A percentile compares a stretch with the other conserved stretches of the same genome.
phyloP scores from a whole-genome alignment of 257 asterid species.

The Solanum chmielewskii region DNA sequence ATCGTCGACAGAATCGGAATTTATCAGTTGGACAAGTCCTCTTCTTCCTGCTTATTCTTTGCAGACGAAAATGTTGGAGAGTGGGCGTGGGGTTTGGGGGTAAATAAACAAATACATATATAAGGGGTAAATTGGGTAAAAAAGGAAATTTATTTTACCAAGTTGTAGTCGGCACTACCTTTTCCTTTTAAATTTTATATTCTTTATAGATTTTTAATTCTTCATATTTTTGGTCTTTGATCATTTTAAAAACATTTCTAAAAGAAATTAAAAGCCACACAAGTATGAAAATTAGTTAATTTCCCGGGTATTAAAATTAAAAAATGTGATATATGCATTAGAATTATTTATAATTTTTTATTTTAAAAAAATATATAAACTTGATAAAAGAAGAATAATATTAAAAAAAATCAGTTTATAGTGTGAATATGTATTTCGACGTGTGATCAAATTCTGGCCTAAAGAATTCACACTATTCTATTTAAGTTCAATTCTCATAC shows the following conservation, averaged over 20 bases:
- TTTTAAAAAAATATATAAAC: no score
- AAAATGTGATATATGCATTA: no score
- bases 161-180: not conserved
- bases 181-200: no score
- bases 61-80: not conserved
- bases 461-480: not conserved
- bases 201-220: not conserved
- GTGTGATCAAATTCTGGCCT: not conserved
- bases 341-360: no score
- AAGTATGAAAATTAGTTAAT: not conserved
- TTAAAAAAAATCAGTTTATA: no score
- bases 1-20: not conserved
- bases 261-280: not conserved
- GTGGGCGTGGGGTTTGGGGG: not conserved
- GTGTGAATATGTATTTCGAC: not conserved
- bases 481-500: not conserved
- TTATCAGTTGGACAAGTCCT: conserved; percentile 16
- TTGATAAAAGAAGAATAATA: no score
- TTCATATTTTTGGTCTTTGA: not conserved
- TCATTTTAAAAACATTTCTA: not conserved
- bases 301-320: no score
- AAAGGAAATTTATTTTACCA: not conserved
- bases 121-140: not conserved
- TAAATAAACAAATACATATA: not conserved
- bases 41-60: conserved; percentile 8